Percentiles rank a stretch among this genome's conserved stretches.
These are phyloP conservation scores for Ensete glaucum DNA, from an alignment of 176 grass and related monocot genomes.

Conservation along the genomic window DNA sequence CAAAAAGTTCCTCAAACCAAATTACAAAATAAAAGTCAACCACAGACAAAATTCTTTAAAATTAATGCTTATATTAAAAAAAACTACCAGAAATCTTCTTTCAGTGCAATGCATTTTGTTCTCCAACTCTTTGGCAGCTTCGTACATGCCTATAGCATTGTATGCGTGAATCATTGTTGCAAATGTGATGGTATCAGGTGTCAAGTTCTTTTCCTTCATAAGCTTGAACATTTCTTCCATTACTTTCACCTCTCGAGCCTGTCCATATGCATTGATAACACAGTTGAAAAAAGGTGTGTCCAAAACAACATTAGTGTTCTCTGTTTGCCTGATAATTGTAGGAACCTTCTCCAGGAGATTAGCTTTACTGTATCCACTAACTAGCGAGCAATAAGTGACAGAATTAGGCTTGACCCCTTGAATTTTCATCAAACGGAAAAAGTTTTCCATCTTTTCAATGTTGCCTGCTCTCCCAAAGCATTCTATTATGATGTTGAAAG, in stretches of 20 bases:
- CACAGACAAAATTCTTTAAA: neutral
- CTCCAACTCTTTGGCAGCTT: constrained; percentile 42
- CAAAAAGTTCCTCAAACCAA: neutral
- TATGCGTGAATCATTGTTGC: constrained; percentile 61
- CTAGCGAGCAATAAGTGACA: constrained; percentile 70
- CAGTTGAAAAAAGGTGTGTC: constrained; percentile 89
- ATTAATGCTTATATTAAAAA: neutral
- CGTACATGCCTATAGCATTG: constrained; percentile 49
- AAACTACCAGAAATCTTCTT: constrained; percentile 28
- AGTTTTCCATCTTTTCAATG: constrained; percentile 85
- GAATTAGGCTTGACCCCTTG: constrained; percentile 67
- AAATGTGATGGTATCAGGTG: constrained; percentile 61
- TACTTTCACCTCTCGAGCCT: constrained; percentile 55
- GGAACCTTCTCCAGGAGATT: constrained; percentile 60
- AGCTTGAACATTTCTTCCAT: constrained; percentile 80
- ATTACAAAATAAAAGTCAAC: neutral
- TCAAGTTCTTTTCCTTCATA: constrained; percentile 83
- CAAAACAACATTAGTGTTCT: constrained; percentile 65
- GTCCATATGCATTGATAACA: constrained; percentile 59
- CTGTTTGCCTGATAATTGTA: constrained; percentile 59
- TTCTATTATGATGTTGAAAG: constrained; percentile 70
- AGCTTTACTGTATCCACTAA: constrained; percentile 65
- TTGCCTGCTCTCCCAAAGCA: constrained; percentile 62
- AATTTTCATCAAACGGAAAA: constrained; percentile 82
- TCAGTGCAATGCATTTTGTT: constrained; percentile 25